These are phyloP conservation scores for Macrophomina tecta DNA, from an alignment of 2,329 filamentous ascomycete species.

Conservation along the genomic window DNA sequence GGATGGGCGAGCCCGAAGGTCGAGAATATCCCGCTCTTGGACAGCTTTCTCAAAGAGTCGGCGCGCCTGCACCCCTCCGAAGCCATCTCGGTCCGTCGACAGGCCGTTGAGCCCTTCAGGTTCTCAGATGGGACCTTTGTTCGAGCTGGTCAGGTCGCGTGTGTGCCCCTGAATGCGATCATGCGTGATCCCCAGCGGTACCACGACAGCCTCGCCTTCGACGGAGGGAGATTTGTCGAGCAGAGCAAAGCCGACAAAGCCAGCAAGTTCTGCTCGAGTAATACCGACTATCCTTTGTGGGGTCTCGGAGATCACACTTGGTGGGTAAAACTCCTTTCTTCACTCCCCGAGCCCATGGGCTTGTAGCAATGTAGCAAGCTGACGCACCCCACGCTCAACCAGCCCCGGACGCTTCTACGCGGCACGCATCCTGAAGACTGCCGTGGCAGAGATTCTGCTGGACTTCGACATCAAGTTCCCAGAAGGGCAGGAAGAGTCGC, in stretches of 20 bases:
- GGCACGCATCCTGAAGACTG: slow-evolving; percentile 28
- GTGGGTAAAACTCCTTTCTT: background rate
- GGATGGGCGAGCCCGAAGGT: background rate
- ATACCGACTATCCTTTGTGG: slow-evolving; percentile 1
- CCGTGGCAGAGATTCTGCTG: slow-evolving; percentile 19
- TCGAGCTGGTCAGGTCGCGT: background rate
- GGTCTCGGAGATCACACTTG: slow-evolving; percentile 30
- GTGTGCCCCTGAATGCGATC: slow-evolving; percentile 10
- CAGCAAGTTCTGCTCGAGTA: background rate
- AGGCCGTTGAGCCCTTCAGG: slow-evolving; percentile 17
- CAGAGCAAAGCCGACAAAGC: background rate
- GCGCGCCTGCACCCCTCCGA: slow-evolving; percentile 30
- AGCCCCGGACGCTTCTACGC: slow-evolving; percentile 31
- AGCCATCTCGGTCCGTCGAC: slow-evolving; percentile 25
- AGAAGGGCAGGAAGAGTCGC: background rate
- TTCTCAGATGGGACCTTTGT: background rate
- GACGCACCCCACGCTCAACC: background rate
- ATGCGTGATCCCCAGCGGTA: background rate
- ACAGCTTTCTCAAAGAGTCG: slow-evolving; percentile 33
- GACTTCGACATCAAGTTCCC: slow-evolving; percentile 26
- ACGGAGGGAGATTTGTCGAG: background rate
- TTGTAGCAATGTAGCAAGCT: too few species aligned
- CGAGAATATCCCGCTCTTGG: slow-evolving; percentile 29
- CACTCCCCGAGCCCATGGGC: too few species aligned
- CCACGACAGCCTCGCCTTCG: background rate